Base-by-base conservation (phyloP, 371 early-diverging fungal genomes). In the Chytridium lagenaria region DNA sequence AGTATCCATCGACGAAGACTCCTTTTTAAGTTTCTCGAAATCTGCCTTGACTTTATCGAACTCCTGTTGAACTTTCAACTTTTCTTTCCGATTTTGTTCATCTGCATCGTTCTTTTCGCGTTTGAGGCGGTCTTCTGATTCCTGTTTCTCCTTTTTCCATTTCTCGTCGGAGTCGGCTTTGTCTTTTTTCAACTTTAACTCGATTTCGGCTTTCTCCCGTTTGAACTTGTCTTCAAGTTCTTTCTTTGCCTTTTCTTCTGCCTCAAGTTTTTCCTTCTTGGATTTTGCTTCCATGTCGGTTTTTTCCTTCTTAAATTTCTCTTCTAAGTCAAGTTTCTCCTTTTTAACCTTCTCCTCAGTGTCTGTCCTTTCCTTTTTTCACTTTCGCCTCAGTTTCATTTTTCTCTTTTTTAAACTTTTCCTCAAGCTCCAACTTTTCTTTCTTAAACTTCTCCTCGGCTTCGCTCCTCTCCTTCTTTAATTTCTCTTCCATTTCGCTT, bases 21-120 rank as follows among this genome's bases (percentile, higher is more conserved):
- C 77, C 57, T 74, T 76, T 65, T 81, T 76, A 5, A 71, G 50
- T 34, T 71, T 74, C 37, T 74, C 78, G 33, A 69, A 59, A 57
- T 81, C 81, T 37, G 78, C 80, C 38, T 73, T 70, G 1, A 44
- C 37, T 61, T 76, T 81, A 23, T 81, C 81, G 37, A 66, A 57
- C 28, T 78, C 81, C 28, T 38, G 59, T n/a, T 52, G 26, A 16
- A 76, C 22, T 40, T 76, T 80, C 23, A 50, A 33, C 55, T 69
- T 75, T 36, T 78, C 77, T 44, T 76, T 76, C 64, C 50, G 33
- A 12, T 44, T 52, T 30, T 64, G 59, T 19, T 28, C 68, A 3
- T 37, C 61, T 7, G 55, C 34, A 15, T 72, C 73, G 51, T 68
- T 68, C 22, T 55, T 55, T 26, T 55, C 57, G 15, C 30, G 22